Evolutionary conservation across 208 protist genomes (phyloP).

Genomic region (Borovskyia barvae): DNA sequence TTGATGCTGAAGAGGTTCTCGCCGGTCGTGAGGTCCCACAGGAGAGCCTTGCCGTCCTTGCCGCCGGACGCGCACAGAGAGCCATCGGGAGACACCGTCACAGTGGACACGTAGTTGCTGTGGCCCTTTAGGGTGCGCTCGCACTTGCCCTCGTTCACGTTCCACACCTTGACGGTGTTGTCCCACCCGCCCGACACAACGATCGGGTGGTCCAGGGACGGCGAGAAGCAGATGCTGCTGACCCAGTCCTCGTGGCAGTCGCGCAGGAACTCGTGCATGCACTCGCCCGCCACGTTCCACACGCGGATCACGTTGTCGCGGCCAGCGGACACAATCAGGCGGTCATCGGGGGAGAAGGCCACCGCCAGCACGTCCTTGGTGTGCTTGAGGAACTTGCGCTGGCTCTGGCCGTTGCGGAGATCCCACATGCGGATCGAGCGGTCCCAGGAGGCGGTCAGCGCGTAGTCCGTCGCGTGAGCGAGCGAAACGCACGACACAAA

Average conservation of each 20-base stretch:
- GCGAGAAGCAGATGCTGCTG: constrained; percentile 98
- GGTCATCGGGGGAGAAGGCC: constrained; percentile 99
- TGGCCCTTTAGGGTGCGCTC: constrained; percentile 95
- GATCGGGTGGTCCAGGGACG: constrained; percentile 84
- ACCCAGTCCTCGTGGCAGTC: constrained; percentile 98
- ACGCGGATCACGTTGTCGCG: constrained; percentile 97
- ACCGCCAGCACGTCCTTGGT: constrained; percentile 98
- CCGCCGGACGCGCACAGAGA: constrained; percentile 99
- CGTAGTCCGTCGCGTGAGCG: constrained; percentile 96
- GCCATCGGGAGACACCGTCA: constrained; percentile 99
- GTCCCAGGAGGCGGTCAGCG: constrained; percentile 99
- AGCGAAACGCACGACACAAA: constrained; percentile 98
- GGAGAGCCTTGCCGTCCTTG: constrained; percentile 97
- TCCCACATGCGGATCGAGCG: constrained; percentile 99
- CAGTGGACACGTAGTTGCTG: constrained; percentile 97
- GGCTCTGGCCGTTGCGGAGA: constrained; percentile 92
- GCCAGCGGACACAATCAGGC: constrained; percentile 98
- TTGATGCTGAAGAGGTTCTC: constrained; percentile 97
- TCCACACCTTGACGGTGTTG: constrained; percentile 98
- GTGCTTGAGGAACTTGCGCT: constrained; percentile 97
- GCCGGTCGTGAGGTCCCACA: constrained; percentile 98
- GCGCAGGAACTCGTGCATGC: constrained; percentile 95
- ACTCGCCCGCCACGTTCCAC: constrained; percentile 99
- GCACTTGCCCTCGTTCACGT: constrained; percentile 93
- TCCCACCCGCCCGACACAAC: constrained; percentile 98